Evolutionary conservation across 495 filamentous ascomycete species (phyloP).

Genomic region (Xylaria sp.): DNA sequence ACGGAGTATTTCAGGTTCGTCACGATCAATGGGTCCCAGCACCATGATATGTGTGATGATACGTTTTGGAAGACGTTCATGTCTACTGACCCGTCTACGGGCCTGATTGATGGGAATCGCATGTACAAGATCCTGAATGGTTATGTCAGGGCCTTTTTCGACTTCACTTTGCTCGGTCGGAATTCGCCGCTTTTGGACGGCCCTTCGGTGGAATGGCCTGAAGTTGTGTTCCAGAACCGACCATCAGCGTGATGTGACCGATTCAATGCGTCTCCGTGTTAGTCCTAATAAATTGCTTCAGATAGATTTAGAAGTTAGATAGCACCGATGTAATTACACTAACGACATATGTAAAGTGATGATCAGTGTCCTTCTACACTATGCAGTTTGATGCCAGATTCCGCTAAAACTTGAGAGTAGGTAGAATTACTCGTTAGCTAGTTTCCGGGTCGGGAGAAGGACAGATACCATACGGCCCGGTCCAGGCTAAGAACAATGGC

Average conservation of each 20-base stretch:
- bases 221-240: conserved; percentile 30
- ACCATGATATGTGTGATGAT: conserved; percentile 48
- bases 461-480: no score
- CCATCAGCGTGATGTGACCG: not conserved
- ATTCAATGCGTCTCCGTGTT: no score
- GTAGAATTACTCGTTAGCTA: not conserved
- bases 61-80: conserved; percentile 38
- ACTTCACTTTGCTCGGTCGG: conserved; percentile 32
- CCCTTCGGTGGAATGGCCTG: conserved; percentile 31
- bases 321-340: not conserved
- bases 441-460: not conserved
- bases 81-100: conserved; percentile 29
- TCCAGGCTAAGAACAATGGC: no score
- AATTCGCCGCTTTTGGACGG: conserved; percentile 28
- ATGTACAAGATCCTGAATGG: conserved; percentile 32
- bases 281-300: not conserved
- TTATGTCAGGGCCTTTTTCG: conserved; percentile 45
- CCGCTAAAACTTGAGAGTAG: not conserved
- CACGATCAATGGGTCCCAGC: conserved; percentile 30
- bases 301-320: not conserved
- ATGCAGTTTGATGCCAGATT: not conserved
- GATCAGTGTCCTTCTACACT: not conserved
- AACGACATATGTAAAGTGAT: not conserved
- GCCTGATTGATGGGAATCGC: conserved; percentile 34
- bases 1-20: conserved; percentile 33